Conservation (phyloP, 768 basidiomycete genomes). For the Naematelia aurantialba region DNA sequence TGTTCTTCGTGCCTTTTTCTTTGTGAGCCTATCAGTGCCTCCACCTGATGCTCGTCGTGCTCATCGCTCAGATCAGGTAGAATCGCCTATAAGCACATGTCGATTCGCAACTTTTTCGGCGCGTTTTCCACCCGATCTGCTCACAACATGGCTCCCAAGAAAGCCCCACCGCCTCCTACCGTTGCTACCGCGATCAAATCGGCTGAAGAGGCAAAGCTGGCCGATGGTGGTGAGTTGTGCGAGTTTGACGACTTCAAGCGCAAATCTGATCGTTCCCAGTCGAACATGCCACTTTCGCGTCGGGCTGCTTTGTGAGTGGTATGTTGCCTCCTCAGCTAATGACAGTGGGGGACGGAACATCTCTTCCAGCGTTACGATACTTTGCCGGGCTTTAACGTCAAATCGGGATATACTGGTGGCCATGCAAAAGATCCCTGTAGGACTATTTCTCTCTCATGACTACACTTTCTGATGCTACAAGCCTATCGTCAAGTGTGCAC, state of each 20-base stretch:
- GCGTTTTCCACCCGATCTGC: conserved; percentile 6
- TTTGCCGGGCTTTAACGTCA: conserved; percentile 44
- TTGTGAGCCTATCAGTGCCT: too few species aligned
- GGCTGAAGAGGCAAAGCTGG: conserved; percentile 25
- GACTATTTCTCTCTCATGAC: conserved; percentile 5
- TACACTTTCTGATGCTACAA: conserved; percentile 2
- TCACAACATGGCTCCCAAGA: conserved; percentile 9
- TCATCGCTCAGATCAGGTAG: too few species aligned
- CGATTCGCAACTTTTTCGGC: conserved; percentile 15
- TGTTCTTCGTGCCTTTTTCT: too few species aligned
- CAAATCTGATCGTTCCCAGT: conserved; percentile 22
- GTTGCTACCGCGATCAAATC: conserved; percentile 47
- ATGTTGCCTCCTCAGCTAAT: not conserved
- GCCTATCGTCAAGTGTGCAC: conserved; percentile 71
- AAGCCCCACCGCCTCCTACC: conserved; percentile 46
- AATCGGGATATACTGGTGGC: conserved; percentile 49
- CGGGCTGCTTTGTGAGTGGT: conserved; percentile 48
- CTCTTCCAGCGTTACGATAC: conserved; percentile 47
- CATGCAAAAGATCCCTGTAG: conserved; percentile 36
- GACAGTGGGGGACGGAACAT: conserved; percentile 50
- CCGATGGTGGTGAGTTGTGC: conserved; percentile 41
- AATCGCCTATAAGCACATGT: too few species aligned
- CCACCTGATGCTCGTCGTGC: too few species aligned
- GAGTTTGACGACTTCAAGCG: not conserved
- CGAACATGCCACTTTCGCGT: conserved; percentile 49